phyloP scores from a whole-genome alignment of 495 filamentous ascomycete species.

The Wilcoxina mikolae region DNA sequence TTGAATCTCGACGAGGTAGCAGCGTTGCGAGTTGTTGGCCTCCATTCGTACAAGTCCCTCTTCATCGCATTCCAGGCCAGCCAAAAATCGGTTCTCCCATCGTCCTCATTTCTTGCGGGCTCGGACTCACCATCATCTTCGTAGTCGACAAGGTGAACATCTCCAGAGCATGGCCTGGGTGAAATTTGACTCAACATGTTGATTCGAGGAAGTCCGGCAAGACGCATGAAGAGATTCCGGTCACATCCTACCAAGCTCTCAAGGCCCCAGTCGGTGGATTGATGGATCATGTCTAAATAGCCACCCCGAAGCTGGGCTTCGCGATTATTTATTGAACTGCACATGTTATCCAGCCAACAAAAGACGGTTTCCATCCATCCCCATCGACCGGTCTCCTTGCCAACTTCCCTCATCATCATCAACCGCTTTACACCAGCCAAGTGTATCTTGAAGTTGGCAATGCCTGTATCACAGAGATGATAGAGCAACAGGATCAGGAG shows the following conservation, averaged over 20 bases:
- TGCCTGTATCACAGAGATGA: slow-evolving; percentile 81
- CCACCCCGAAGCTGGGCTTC: slow-evolving; percentile 70
- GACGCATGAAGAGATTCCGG: slow-evolving; percentile 58
- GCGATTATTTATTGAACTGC: slow-evolving; percentile 77
- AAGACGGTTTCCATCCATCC: slow-evolving; percentile 92
- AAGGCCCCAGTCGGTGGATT: slow-evolving; percentile 53
- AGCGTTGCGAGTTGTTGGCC: slow-evolving; percentile 18
- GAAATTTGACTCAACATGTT: slow-evolving; percentile 70
- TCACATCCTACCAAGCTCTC: slow-evolving; percentile 87
- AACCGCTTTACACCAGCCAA: slow-evolving; percentile 91
- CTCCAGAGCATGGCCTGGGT: slow-evolving; percentile 20
- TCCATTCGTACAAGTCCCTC: slow-evolving; percentile 18
- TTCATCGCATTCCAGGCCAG: slow-evolving; percentile 25
- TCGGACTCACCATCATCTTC: slow-evolving; percentile 17
- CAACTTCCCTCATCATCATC: slow-evolving; percentile 59
- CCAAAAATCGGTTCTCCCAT: slow-evolving; percentile 24
- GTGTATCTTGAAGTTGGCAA: slow-evolving; percentile 83
- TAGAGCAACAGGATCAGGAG: slow-evolving; percentile 80
- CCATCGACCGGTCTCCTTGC: slow-evolving; percentile 49
- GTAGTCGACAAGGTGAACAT: background rate
- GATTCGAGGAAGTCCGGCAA: slow-evolving; percentile 63
- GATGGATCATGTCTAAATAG: slow-evolving; percentile 51
- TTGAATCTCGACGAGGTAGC: slow-evolving; percentile 22
- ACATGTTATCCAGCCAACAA: slow-evolving; percentile 91
- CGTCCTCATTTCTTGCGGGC: slow-evolving; percentile 20